These are phyloP conservation scores for Salvia sclarea DNA, from an alignment of 305 asterid species.

Conservation along the genomic window DNA sequence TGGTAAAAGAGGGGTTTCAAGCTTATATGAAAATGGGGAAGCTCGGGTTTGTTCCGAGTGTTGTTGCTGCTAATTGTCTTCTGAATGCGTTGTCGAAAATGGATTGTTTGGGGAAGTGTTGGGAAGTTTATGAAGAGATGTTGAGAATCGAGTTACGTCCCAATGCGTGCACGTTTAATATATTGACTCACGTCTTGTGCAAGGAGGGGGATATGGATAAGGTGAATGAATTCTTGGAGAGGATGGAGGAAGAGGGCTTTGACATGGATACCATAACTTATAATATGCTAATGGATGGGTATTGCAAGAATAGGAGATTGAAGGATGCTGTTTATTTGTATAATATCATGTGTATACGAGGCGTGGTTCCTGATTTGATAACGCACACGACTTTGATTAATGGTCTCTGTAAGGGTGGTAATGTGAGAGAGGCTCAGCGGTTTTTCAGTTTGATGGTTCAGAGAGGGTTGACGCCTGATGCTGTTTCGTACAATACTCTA, in stretches of 20 bases:
- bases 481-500: slow-evolving; percentile 62
- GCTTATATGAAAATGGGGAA: slow-evolving; percentile 49
- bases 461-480: slow-evolving; percentile 67
- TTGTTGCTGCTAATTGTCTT: slow-evolving; percentile 60
- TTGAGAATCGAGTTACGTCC: slow-evolving; percentile 60
- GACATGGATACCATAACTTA: slow-evolving; percentile 73
- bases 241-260: slow-evolving; percentile 85
- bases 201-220: slow-evolving; percentile 62
- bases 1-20: slow-evolving; percentile 56
- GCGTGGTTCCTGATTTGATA: slow-evolving; percentile 67
- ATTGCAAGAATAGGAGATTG: slow-evolving; percentile 69
- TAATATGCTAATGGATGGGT: slow-evolving; percentile 67
- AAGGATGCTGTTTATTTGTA: slow-evolving; percentile 76
- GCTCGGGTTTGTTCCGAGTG: slow-evolving; percentile 64
- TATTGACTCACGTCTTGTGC: slow-evolving; percentile 65
- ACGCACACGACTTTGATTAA: slow-evolving; percentile 72
- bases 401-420: slow-evolving; percentile 69
- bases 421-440: slow-evolving; percentile 62
- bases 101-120: slow-evolving; percentile 52
- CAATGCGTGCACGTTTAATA: slow-evolving; percentile 69
- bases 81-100: slow-evolving; percentile 60
- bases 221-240: slow-evolving; percentile 67
- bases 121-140: slow-evolving; percentile 69
- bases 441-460: slow-evolving; percentile 64
- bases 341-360: slow-evolving; percentile 64